Percentiles rank a stretch among this genome's conserved stretches.
These are phyloP conservation scores for Thraustochytrium sp. DNA, from an alignment of 352 stramenopile genomes.

Conservation along the genomic window DNA sequence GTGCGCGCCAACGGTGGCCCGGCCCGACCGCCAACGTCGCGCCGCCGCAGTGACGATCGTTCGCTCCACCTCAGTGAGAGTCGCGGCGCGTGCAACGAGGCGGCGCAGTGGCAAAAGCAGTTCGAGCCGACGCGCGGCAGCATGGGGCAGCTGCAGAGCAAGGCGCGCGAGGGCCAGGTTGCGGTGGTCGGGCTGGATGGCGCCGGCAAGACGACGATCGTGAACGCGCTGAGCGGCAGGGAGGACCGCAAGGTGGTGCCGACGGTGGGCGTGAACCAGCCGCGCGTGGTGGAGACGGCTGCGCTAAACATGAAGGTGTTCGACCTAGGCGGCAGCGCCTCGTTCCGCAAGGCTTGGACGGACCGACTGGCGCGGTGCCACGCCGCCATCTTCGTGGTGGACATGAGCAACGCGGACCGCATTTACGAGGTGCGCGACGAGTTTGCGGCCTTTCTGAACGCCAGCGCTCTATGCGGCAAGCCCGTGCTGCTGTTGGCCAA, in stretches of 20 bases:
- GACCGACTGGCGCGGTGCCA: not conserved
- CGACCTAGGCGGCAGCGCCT: constrained; percentile 10
- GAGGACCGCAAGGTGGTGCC: constrained; percentile 1
- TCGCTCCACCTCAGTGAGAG: too few relatives aligned
- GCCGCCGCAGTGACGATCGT: too few relatives aligned
- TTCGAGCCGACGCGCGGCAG: not conserved
- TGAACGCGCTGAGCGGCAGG: not conserved
- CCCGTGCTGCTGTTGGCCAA: constrained; percentile 28
- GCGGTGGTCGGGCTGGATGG: constrained; percentile 20
- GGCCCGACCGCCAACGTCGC: too few relatives aligned
- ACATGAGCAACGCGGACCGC: not conserved
- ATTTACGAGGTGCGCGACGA: constrained; percentile 10
- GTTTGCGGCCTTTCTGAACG: not conserved
- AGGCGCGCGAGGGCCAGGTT: not conserved
- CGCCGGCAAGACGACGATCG: constrained; percentile 20
- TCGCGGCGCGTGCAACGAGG: too few relatives aligned
- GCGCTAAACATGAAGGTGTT: constrained; percentile 11
- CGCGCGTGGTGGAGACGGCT: not conserved
- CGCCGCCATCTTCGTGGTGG: constrained; percentile 5
- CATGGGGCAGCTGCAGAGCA: not conserved
- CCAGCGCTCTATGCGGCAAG: not conserved
- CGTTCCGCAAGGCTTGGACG: constrained; percentile 6
- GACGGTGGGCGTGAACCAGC: constrained; percentile 11
- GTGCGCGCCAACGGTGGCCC: too few relatives aligned
- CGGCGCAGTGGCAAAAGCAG: too few relatives aligned